Base-by-base conservation (phyloP, 2,329 filamentous ascomycete species). In the Lecanicillium sp. region DNA sequence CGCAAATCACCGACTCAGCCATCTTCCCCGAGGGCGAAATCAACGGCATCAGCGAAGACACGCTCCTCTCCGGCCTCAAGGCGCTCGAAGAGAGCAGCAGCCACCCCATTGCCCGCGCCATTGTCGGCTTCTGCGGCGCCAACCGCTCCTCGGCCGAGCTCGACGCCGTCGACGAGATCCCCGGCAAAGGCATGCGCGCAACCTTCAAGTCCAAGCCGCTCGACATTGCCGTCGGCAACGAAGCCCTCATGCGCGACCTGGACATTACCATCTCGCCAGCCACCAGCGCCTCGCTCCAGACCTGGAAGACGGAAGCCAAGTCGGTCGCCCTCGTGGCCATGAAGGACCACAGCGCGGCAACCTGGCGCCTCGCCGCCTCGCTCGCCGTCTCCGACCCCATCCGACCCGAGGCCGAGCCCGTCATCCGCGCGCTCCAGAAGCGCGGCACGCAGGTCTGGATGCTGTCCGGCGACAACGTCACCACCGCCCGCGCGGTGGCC, bases 391-490 rank as follows among this genome's bases (percentile, higher is more conserved):
- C 88, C 0, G 89, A 96, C 49, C 79, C 86, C 1, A 75, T 95
- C 46, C 82, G 89, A 3, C 73, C 77, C 0, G 86, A 94, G 59
- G 80, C 87, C 0, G 60, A 64, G 2, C 53, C 65, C 7, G 78
- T 90, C 14, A 73, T 94, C 42, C 59, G 63, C 6, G 69, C 79
- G 2, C 74, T 95, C 1, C 72, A 76, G 31, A 60, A 71, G 4
- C 74, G 74, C 13, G 79, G 82, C 15, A 80, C 84, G 33, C 75
- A 80, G 22, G 84, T 94, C 4, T 95, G 83, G 79, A 94, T 96
- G 87, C 79, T 95, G 28, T 94, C 87, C 0, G 89, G 89, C 20
- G 89, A 96, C 65, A 95, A 95, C 54, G 65, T 69, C n/a, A 79
- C 69, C n/a, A 96, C 89, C 1, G 89, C 89, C 3, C 69, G 73